These are phyloP conservation scores for Rossbeevera mucosa DNA, from an alignment of 768 basidiomycete genomes.

Conservation along the genomic window DNA sequence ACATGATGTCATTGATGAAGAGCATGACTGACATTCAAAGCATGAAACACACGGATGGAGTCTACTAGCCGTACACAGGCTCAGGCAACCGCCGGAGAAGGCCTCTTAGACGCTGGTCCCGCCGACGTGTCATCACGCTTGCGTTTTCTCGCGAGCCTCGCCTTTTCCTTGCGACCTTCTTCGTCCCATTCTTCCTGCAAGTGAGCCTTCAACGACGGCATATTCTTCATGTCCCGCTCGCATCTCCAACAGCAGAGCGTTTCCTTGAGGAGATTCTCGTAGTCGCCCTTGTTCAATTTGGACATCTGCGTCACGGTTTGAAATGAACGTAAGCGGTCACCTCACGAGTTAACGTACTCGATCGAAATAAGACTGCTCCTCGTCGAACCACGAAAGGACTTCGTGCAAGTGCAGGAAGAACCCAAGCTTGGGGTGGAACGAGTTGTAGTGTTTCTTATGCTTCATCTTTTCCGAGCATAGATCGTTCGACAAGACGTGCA, in stretches of 20 bases:
- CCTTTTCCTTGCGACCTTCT: constrained; percentile 39
- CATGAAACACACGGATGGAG: neutral
- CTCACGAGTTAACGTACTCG: constrained; percentile 36
- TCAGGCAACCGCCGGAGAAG: constrained; percentile 1
- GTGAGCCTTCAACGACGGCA: constrained; percentile 72
- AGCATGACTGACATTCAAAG: constrained; percentile 3
- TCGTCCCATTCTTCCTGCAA: constrained; percentile 70
- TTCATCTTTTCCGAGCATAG: constrained; percentile 67
- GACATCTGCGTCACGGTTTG: constrained; percentile 49
- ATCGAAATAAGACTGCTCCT: constrained; percentile 49
- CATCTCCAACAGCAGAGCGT: constrained; percentile 70
- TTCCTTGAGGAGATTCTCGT: constrained; percentile 65
- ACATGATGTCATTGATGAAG: neutral
- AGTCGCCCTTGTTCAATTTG: constrained; percentile 45
- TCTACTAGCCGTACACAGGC: too few relatives aligned
- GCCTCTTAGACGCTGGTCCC: constrained; percentile 14
- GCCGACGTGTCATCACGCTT: constrained; percentile 24
- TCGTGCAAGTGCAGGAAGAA: constrained; percentile 79
- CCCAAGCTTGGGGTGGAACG: constrained; percentile 78
- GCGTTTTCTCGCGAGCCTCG: constrained; percentile 38
- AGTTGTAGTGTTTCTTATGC: constrained; percentile 87
- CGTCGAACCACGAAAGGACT: constrained; percentile 79
- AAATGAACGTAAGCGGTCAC: neutral
- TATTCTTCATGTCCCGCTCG: constrained; percentile 55
- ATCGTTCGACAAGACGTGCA: constrained; percentile 84